Evolutionary conservation across 2,329 filamentous ascomycete genomes (phyloP), one percentile per base, ranked within the genome.

Genomic region (Ascocoryne sarcoides): DNA sequence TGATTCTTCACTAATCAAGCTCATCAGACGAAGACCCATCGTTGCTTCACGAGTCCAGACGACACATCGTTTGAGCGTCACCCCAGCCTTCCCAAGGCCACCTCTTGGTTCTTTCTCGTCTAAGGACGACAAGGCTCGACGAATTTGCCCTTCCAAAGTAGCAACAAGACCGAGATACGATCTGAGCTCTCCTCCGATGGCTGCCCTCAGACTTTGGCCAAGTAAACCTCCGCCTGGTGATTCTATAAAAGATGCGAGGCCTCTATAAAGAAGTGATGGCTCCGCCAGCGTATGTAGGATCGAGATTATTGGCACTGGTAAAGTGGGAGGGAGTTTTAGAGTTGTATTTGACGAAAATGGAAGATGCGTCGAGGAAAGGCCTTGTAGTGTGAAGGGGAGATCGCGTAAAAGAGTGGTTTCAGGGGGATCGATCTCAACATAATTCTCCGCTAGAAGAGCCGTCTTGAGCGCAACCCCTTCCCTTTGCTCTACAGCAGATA

Each of bases 41-140:
- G 92, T 98, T 5, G 92, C 87, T 62, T 98, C 93, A 51, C 90
- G 78, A 7, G 89, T 96, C 93, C 93, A 98, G 17, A 98, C 84
- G 2, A 98, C 84, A 54, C 90, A 96, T 59, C 92, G 74, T 62
- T 96, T 96, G 37, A 98, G 67, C 0, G 92, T 98, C 10, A 98
- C 90, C 2, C 89, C 88, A 1, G 85, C 82, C 54, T 89, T 92
- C 4, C 86, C 82, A 39, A 93, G 78, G 2, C 82, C 82, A 32
- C 76, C 74, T 34, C 80, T 72, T 2, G 83, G 76, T 3, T 75
- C 75, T 2, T 69, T 67, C 37, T 83, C 77, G 48, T 85, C 78
- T n/a, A 92, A 66, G 5, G 82, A 76, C 4, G 81, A 73, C 36
- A 96, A 65, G 1, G 89, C 88, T 46, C 84, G 73, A 43, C 90